These are phyloP conservation scores for Pseudonectria foliicola DNA, from an alignment of 2,329 filamentous ascomycete genomes.

Conservation along the genomic window DNA sequence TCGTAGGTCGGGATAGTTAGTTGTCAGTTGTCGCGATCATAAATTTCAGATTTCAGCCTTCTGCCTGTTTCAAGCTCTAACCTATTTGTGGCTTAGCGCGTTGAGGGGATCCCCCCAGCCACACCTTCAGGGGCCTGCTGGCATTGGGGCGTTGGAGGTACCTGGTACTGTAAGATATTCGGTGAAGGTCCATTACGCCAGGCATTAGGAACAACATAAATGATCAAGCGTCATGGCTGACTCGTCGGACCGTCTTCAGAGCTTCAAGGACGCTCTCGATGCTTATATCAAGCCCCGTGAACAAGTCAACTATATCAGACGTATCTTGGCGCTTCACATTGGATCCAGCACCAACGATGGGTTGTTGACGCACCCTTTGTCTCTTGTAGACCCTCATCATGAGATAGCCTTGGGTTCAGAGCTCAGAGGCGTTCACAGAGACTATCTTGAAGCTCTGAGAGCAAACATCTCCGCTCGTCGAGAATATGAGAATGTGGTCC, in stretches of 20 bases:
- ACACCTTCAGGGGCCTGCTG: slow-evolving; percentile 2
- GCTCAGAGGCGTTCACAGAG: slow-evolving; percentile 41
- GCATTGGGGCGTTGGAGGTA: too few relatives aligned
- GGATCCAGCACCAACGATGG: slow-evolving; percentile 38
- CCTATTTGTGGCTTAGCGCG: slow-evolving; percentile 3
- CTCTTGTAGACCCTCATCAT: slow-evolving; percentile 37
- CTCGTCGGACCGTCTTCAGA: slow-evolving; percentile 26
- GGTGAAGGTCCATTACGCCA: not conserved
- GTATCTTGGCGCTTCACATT: slow-evolving; percentile 47
- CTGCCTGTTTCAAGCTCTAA: slow-evolving; percentile 14
- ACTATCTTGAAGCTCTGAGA: slow-evolving; percentile 48
- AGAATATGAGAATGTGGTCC: slow-evolving; percentile 36
- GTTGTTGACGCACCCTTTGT: slow-evolving; percentile 38
- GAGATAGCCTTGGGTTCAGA: slow-evolving; percentile 29
- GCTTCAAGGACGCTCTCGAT: slow-evolving; percentile 37
- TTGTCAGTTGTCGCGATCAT: slow-evolving; percentile 22
- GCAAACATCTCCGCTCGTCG: slow-evolving; percentile 45
- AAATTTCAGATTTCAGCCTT: slow-evolving; percentile 30
- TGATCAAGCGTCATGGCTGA: slow-evolving; percentile 22
- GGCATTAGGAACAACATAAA: not conserved
- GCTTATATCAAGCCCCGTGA: slow-evolving; percentile 51
- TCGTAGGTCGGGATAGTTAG: slow-evolving; percentile 9
- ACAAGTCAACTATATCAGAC: slow-evolving; percentile 49
- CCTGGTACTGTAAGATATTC: too few relatives aligned
- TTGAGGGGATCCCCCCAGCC: not conserved